Base-by-base conservation (phyloP, 257 asterid species). In the Fraxinus quadrangulata region DNA sequence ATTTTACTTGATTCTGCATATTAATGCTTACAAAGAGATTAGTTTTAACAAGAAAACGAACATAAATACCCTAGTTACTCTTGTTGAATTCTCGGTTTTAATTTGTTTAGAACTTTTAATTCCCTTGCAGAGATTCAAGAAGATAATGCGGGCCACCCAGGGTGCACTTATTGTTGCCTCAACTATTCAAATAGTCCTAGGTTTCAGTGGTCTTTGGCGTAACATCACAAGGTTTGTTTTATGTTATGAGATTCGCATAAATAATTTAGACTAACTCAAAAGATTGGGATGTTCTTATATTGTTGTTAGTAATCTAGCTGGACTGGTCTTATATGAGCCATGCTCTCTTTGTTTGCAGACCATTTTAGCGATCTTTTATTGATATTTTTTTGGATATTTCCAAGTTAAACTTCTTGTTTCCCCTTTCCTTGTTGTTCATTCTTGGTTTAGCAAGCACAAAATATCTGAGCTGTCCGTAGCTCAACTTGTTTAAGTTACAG, bases 121-220 rank as follows among this genome's bases (percentile, higher is more conserved):
- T 45, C 39, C 31, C 40, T 0, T 72, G 75, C 80, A 84, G 88
- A 84, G 67, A 72, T 86, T 86, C 78, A 86, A 86, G 79, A 84
- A 86, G 79, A 54, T 82, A 77, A 86, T 86, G 90, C 81, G 88
- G 79, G 90, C 90, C 19, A 82, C 88, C 30, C 90, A 86, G 70
- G 90, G 90, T 26, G 88, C 90, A 59, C 78, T 82, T 54, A 86
- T 86, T 56, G 79, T 86, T 76, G 88, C 90, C 67, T 86, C 90
- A 21, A 80, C 83, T 16, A 66, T 86, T 82, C 88, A 86, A 77
- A 84, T 86, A 68, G 90, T 84, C 81, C 77, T 86, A 2, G 90
- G 90, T 28, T 86, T 86, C 78, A 86, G 90, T 82, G 88, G 90
- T 47, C 90, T 86, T 42, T 86, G 90, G 90, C 88, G 88, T 65